A percentile compares a stretch with the other conserved stretches of the same genome.
Evolutionary conservation across 129 eudicot genomes (phyloP).

Genomic region (Saussurea involucrata): DNA sequence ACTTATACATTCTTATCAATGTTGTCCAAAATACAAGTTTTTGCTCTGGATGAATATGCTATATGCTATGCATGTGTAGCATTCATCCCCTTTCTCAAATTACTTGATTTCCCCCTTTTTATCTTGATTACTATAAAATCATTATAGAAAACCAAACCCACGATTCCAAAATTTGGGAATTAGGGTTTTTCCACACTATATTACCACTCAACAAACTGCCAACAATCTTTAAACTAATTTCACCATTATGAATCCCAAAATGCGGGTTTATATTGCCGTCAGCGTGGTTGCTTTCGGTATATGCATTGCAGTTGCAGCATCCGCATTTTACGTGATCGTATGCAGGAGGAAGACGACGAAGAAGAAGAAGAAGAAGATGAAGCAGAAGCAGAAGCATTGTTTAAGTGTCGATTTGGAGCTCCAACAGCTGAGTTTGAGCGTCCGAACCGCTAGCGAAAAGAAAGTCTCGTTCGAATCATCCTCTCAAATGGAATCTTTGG

Average conservation of each 20-base stretch:
- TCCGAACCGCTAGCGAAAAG: slow-evolving; percentile 72
- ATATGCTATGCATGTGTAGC: slow-evolving; percentile 31
- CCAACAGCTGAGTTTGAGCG: slow-evolving; percentile 66
- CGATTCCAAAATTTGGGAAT: slow-evolving; percentile 22
- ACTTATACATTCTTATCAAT: neutral
- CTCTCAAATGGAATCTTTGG: slow-evolving; percentile 53
- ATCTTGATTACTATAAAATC: too few species aligned
- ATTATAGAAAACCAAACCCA: slow-evolving; percentile 17
- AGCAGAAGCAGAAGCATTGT: slow-evolving; percentile 10
- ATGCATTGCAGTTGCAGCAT: slow-evolving; percentile 34
- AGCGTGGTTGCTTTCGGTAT: slow-evolving; percentile 40
- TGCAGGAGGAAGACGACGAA: slow-evolving; percentile 27
- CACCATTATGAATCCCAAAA: slow-evolving; percentile 7
- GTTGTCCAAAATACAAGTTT: slow-evolving; percentile 22
- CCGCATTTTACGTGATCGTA: slow-evolving; percentile 27
- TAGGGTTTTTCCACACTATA: slow-evolving; percentile 21
- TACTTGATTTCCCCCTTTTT: too few species aligned
- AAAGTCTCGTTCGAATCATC: slow-evolving; percentile 82
- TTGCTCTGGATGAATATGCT: slow-evolving; percentile 20
- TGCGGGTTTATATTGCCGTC: slow-evolving; percentile 45
- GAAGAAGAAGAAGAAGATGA: slow-evolving; percentile 8
- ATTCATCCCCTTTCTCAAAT: slow-evolving; percentile 5
- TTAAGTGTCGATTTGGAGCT: slow-evolving; percentile 55
- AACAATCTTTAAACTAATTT: slow-evolving; percentile 12
- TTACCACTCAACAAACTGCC: slow-evolving; percentile 6